Base-by-base conservation (phyloP, 2,329 filamentous ascomycete genomes). In the Claviceps sp. region DNA sequence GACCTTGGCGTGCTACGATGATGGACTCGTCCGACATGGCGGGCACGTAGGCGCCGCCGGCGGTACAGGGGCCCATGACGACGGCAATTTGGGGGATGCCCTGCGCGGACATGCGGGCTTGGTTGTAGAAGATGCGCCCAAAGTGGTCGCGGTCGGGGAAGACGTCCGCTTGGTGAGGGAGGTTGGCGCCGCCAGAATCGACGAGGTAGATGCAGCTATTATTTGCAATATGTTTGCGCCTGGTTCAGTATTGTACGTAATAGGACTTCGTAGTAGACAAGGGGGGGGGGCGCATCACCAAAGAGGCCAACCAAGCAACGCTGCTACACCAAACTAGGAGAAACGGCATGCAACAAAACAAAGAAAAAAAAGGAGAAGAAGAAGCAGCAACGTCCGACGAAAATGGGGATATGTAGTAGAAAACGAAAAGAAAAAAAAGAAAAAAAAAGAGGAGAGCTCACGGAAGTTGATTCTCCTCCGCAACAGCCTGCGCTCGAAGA, bases 21-120 rank as follows among this genome's bases (percentile, higher is more conserved):
- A 98, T 96, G 64, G 82, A 89, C 75, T 97, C 93, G 65, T 97
- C 93, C 54, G 86, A 91, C 91, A 98, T 97, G 61, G 88, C 88
- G 11, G 91, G 91, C 11, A 97, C 90, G 65, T 98, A 97, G 23
- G 91, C 91, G 47, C 91, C 91, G 49, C 91, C 91, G 1, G 91
- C 91, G 1, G 93, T 98, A 70, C 93, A 98, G 44, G 91, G 87
- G 0, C 91, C 91, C 91, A 98, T 96, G 46, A 98, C 91, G 2
- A 96, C 88, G 9, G 88, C 84, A 59, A 98, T 86, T 64, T 97
- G 91, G 1, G 91, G 91, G 55, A 97, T 95, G 4, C 89, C 88
- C 58, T 83, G 71, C 2, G 85, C 79, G 59, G 86, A 93, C 89
- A 97, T 95, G 61, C 88, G 78, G 2, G 93, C 91, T 69, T 98